A percentile compares a stretch with the other conserved stretches of the same genome.
phyloP scores from a whole-genome alignment of 73 alveolate species.

The Paramecium pentaurelia region DNA sequence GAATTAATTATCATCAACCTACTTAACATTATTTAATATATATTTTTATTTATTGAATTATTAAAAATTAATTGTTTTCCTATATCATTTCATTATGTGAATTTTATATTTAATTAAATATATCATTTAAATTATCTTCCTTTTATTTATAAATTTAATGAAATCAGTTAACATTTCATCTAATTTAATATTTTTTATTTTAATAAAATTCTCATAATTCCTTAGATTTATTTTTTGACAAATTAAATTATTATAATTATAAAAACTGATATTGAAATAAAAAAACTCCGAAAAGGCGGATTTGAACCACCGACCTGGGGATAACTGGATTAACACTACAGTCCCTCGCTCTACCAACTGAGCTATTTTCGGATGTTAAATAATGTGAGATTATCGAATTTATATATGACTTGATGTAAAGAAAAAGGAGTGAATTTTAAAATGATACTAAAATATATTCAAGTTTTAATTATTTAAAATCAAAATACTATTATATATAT shows the following conservation, averaged over 20 bases:
- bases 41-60: too few species aligned
- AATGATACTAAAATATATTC: too few species aligned
- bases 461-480: too few species aligned
- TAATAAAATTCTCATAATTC: too few species aligned
- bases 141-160: not conserved
- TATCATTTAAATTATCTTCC: too few species aligned
- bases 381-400: not conserved
- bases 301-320: slow-evolving; percentile 62
- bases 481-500: too few species aligned
- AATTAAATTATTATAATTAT: too few species aligned
- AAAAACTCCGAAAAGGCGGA: slow-evolving; percentile 56
- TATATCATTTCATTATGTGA: not conserved
- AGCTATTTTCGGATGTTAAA: slow-evolving; percentile 38
- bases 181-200: too few species aligned
- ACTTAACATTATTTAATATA: not conserved
- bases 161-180: not conserved
- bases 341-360: slow-evolving; percentile 62
- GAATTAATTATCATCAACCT: not conserved
- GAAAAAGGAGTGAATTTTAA: not conserved
- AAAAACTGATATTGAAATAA: not conserved
- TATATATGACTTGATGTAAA: not conserved
- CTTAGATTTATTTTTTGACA: not conserved
- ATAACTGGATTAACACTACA: slow-evolving; percentile 52
- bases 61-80: not conserved
- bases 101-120: too few species aligned